A percentile compares a stretch with the other conserved stretches of the same genome.
Evolutionary conservation across 2,329 filamentous ascomycete genomes (phyloP).

Genomic region (Clonostachys byssicola): DNA sequence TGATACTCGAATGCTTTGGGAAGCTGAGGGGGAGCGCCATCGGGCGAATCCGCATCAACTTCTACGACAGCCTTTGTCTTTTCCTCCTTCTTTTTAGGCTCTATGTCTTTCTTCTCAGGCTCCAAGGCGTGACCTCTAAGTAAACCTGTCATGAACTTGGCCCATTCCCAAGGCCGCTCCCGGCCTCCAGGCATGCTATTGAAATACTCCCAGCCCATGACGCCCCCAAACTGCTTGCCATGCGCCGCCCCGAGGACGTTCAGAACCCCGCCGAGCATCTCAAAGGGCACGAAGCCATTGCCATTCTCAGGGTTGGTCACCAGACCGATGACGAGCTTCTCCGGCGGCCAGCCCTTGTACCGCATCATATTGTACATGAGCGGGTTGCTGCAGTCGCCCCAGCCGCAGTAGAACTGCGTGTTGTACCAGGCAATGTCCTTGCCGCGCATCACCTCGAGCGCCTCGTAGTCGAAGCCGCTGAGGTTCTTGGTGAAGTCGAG

Average conservation of each 20-base stretch:
- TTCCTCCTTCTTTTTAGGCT: constrained; percentile 1
- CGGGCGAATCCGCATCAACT: constrained; percentile 1
- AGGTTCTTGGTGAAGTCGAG: constrained; percentile 55
- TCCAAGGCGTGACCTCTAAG: not conserved
- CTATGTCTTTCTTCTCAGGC: not conserved
- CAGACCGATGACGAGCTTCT: constrained; percentile 74
- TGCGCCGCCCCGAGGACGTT: constrained; percentile 42
- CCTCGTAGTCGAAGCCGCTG: constrained; percentile 77
- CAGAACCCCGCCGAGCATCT: constrained; percentile 40
- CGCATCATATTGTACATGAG: constrained; percentile 46
- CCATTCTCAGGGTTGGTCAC: constrained; percentile 78
- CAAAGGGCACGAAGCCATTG: constrained; percentile 40
- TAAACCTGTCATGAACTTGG: constrained; percentile 55
- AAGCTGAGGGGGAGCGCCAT: not conserved
- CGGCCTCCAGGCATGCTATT: constrained; percentile 67
- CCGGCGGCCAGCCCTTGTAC: constrained; percentile 64
- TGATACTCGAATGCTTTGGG: too few species aligned
- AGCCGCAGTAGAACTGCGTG: constrained; percentile 89
- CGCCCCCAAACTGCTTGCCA: constrained; percentile 66
- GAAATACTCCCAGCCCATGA: constrained; percentile 97
- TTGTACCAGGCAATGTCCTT: constrained; percentile 80
- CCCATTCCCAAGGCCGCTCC: constrained; percentile 73
- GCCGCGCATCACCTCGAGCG: constrained; percentile 65
- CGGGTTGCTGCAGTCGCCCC: constrained; percentile 54
- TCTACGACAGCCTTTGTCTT: not conserved